These are phyloP conservation scores for Albugo laibachii DNA, from an alignment of 352 stramenopile species.

Conservation along the genomic window DNA sequence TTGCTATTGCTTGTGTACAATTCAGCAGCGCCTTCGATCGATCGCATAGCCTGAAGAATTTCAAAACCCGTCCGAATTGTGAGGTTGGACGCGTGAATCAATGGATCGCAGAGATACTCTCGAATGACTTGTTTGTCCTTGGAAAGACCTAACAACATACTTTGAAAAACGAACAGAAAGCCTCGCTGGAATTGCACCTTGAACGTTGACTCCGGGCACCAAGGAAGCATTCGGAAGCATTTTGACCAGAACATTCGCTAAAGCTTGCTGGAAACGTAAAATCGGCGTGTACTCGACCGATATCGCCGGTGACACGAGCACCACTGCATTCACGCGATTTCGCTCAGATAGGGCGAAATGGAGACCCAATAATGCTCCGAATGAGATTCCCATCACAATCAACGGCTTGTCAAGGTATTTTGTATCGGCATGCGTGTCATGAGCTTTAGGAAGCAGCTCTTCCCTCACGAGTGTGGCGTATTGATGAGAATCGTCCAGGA, in stretches of 20 bases:
- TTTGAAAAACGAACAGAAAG: too few species aligned
- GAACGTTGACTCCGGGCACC: slow-evolving; percentile 34
- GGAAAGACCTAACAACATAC: slow-evolving; percentile 8
- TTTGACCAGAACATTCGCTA: slow-evolving; percentile 20
- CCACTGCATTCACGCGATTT: slow-evolving; percentile 22
- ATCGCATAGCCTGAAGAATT: slow-evolving; percentile 15
- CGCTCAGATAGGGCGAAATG: slow-evolving; percentile 26
- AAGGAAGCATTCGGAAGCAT: slow-evolving; percentile 22
- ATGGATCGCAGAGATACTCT: slow-evolving; percentile 28
- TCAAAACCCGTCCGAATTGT: slow-evolving; percentile 20
- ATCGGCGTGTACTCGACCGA: slow-evolving; percentile 31
- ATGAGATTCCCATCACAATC: slow-evolving; percentile 46
- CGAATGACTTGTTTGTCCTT: slow-evolving; percentile 15
- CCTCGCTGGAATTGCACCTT: slow-evolving; percentile 4
- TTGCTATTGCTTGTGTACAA: slow-evolving; percentile 10
- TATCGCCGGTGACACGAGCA: slow-evolving; percentile 35
- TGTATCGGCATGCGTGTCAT: background rate
- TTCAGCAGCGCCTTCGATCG: slow-evolving; percentile 10
- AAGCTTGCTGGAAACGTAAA: slow-evolving; percentile 18
- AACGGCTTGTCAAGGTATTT: slow-evolving; percentile 10
- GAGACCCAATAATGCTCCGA: slow-evolving; percentile 33
- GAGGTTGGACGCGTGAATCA: slow-evolving; percentile 29
- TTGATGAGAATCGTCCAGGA: slow-evolving; percentile 51
- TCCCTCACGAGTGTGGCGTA: slow-evolving; percentile 24
- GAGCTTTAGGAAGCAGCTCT: slow-evolving; percentile 9